phyloP scores from a whole-genome alignment of 2,329 filamentous ascomycete species.

The Plectosphaerella sp. region DNA sequence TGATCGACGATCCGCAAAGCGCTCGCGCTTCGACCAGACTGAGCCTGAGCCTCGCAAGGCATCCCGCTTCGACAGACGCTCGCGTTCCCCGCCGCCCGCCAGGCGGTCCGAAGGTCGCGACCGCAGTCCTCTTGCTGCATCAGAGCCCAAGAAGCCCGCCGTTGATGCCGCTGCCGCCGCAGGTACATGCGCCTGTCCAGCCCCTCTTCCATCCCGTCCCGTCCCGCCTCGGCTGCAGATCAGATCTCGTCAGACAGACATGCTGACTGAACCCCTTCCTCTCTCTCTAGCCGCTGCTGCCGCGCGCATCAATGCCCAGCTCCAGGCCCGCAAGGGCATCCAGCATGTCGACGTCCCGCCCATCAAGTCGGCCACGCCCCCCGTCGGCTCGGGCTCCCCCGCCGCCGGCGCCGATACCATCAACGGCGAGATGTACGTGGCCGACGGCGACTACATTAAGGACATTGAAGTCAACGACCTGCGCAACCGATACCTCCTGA shows the following conservation, averaged over 20 bases:
- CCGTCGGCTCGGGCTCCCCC: constrained; percentile 27
- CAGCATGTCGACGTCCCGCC: constrained; percentile 88
- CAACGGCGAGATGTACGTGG: constrained; percentile 86
- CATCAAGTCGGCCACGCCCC: constrained; percentile 57
- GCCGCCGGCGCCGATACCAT: constrained; percentile 48
- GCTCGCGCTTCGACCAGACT: constrained; percentile 91
- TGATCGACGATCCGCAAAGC: constrained; percentile 68
- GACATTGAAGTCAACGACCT: constrained; percentile 99
- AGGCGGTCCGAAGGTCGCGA: constrained; percentile 70
- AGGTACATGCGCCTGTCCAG: constrained; percentile 45
- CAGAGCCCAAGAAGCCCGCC: constrained; percentile 43
- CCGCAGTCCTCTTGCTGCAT: constrained; percentile 65
- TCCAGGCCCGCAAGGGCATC: constrained; percentile 82
- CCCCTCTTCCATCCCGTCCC: no score
- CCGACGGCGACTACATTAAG: constrained; percentile 96
- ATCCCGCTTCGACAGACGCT: constrained; percentile 88
- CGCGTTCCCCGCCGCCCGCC: constrained; percentile 67
- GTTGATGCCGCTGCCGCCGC: constrained; percentile 73
- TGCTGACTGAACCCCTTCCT: neutral
- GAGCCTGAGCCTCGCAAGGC: constrained; percentile 72
- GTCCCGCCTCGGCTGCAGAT: neutral
- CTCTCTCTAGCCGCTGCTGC: constrained; percentile 69
- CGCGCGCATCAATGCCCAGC: constrained; percentile 77
- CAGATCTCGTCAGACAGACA: neutral
- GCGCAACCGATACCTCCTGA: constrained; percentile 93